Evolutionary conservation across 176 grass and related monocot genomes (phyloP), one percentile per base, ranked within the genome.

Genomic region (Eremochloa ophiuroides): DNA sequence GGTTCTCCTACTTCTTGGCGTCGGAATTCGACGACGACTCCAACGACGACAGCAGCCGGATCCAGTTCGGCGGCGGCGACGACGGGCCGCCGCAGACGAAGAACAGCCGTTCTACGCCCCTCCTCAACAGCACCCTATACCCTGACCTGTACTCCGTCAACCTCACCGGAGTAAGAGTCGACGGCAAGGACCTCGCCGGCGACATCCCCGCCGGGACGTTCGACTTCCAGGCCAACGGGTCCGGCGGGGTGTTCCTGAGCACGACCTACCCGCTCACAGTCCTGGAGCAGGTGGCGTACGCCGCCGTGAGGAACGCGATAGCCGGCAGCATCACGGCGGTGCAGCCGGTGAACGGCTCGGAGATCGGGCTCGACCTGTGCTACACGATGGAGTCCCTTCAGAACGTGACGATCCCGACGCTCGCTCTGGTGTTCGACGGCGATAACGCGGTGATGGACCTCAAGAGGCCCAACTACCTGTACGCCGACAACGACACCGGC

Each of bases 181-280:
- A 61, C 67, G 71, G 40, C 65, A 33, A 58, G 10, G 25, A 26
- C 26, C 66, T 62, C 35, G 8, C 14, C 46, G 46, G 15, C 46
- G 46, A 48, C 58, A 74, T 74, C 33, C 69, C 30, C 4, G 39
- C 55, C 30, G 35, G 26, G 61, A 43, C 82, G 10, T 69, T 78
- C 73, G 58, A 62, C 22, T 20, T 84, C n/a, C 16, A 2, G 18
- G 29, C 51, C 23, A 8, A 84, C 71, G 82, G 82, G 18, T 76
- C 73, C 58, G 82, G 82, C 47, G 82, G 82, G 33, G 82, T 69
- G 61, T 27, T 61, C 48, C 65, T 79, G n/a, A 70, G 74, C 69
- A 79, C 83, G 14, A 77, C 74, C 39, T 6, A n/a, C 48, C 74
- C 62, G 1, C 15, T 58, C 10, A 85, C 74, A 14, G 42, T 40